Conservation (phyloP, 306 rosid species). For the Abrus precatorius region DNA sequence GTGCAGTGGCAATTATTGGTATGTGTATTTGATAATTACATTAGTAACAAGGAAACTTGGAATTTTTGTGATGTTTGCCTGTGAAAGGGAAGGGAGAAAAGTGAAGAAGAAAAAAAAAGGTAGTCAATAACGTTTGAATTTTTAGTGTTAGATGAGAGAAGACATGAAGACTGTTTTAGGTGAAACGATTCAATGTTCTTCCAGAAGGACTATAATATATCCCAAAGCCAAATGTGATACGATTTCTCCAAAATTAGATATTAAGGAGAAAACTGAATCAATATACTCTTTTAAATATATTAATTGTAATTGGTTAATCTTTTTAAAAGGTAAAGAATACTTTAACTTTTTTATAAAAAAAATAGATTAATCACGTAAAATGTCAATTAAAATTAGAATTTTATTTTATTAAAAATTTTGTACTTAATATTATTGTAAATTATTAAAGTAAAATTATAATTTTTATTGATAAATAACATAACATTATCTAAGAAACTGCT, state of each 20-base stretch:
- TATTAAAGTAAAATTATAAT: too few species aligned
- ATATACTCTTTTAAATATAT: too few species aligned
- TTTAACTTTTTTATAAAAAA: too few species aligned
- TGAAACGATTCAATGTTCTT: constrained; percentile 28
- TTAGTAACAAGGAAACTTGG: background rate
- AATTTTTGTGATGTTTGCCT: background rate
- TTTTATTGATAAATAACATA: too few species aligned
- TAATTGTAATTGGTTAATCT: too few species aligned
- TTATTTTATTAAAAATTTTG: too few species aligned
- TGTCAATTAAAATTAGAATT: too few species aligned
- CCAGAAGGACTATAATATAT: background rate
- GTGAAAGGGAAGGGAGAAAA: constrained; percentile 15
- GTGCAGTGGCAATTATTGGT: constrained; percentile 35
- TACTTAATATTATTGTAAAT: too few species aligned
- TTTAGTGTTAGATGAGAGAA: constrained; percentile 1
- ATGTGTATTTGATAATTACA: constrained; percentile 31
- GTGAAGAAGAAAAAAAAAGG: background rate
- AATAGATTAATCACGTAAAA: too few species aligned
- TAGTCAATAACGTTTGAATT: constrained; percentile 44
- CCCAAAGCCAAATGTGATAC: constrained; percentile 15
- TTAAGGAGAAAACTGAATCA: constrained; percentile 22
- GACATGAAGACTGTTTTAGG: constrained; percentile 33
- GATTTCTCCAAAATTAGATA: constrained; percentile 5
- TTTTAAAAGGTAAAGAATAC: too few species aligned
- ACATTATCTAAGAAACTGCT: too few species aligned